Conservation (phyloP, 371 early-diverging fungal species). For the Mortierella sp. region DNA sequence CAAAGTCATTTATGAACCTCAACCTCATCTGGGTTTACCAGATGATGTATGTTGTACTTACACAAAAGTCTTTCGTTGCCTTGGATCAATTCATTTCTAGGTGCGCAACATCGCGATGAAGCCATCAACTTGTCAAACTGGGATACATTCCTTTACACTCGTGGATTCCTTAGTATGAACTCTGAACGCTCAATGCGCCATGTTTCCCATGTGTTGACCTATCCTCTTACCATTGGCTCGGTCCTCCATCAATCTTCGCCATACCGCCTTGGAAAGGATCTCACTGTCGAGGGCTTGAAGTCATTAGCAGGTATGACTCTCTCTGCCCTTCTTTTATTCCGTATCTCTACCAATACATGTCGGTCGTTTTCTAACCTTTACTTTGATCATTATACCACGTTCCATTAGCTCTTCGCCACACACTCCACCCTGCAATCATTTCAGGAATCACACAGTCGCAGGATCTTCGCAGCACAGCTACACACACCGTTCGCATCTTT, state of each 20-base stretch:
- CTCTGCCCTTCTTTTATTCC: conserved; percentile 20
- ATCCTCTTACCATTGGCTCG: conserved; percentile 87
- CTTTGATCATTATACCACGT: neutral
- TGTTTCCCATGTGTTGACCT: conserved; percentile 84
- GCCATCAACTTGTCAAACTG: conserved; percentile 85
- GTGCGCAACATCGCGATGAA: conserved; percentile 82
- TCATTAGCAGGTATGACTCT: conserved; percentile 69
- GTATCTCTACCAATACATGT: conserved; percentile 11
- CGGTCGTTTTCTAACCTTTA: neutral
- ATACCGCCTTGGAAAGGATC: conserved; percentile 73
- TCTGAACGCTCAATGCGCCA: conserved; percentile 84
- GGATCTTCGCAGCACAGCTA: conserved; percentile 61
- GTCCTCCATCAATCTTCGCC: conserved; percentile 82
- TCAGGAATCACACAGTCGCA: conserved; percentile 62
- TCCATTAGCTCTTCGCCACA: conserved; percentile 74
- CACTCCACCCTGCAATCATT: conserved; percentile 66
- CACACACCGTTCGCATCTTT: conserved; percentile 78
- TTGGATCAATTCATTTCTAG: conserved; percentile 38
- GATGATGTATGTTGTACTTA: too few relatives aligned
- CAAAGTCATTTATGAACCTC: too few relatives aligned
- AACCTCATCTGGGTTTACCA: neutral
- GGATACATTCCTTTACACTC: conserved; percentile 88
- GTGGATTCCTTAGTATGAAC: conserved; percentile 83
- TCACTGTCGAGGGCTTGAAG: conserved; percentile 81
- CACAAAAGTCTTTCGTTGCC: neutral